Percentiles rank a stretch among this genome's conserved stretches.
Conservation (phyloP, 164 flowering plant species). For the Brasenia schreberi region DNA sequence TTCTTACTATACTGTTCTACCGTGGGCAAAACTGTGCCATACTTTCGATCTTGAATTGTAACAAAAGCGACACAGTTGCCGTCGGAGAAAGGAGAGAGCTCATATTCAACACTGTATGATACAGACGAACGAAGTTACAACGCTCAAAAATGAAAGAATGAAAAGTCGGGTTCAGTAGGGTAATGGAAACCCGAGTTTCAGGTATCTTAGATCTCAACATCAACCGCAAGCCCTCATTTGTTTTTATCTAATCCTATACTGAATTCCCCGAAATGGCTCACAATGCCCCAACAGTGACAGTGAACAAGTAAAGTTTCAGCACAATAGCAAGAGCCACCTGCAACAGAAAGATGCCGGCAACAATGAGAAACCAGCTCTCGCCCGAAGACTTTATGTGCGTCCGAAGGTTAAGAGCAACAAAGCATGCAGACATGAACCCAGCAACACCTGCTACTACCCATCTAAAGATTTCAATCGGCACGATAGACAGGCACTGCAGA, state of each 20-base stretch:
- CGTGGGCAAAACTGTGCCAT: too few species aligned
- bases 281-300: constrained; percentile 34
- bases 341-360: constrained; percentile 76
- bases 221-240: background rate
- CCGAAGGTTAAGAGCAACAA: constrained; percentile 84
- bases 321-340: constrained; percentile 81
- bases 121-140: background rate
- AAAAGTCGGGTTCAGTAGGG: background rate
- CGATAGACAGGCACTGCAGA: constrained; percentile 68
- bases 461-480: constrained; percentile 70
- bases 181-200: background rate
- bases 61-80: too few species aligned
- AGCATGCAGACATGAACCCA: constrained; percentile 93
- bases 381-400: constrained; percentile 86
- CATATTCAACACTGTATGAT: background rate
- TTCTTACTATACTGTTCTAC: too few species aligned
- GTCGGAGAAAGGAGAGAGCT: too few species aligned
- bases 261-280: background rate
- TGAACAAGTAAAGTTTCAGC: constrained; percentile 78
- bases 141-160: background rate
- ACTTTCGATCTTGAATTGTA: too few species aligned
- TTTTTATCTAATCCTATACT: background rate
- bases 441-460: constrained; percentile 94
- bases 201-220: background rate
- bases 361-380: constrained; percentile 90